These are phyloP conservation scores for Phytophthora aleatoria DNA, from an alignment of 352 stramenopile species.

Conservation along the genomic window DNA sequence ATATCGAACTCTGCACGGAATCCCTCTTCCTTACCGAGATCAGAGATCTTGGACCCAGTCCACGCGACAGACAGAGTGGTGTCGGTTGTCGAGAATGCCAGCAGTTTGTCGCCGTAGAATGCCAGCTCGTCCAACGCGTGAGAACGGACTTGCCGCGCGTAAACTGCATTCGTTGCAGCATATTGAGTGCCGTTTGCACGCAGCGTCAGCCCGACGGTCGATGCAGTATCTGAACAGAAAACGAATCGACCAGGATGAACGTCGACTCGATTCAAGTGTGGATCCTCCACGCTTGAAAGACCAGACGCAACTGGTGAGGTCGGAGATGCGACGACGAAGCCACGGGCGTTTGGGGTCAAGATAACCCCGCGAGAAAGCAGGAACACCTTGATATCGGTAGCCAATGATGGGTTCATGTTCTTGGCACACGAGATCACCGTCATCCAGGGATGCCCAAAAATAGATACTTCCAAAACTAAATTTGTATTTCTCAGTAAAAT, in stretches of 20 bases:
- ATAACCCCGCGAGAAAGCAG: conserved; percentile 11
- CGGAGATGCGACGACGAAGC: conserved; percentile 2
- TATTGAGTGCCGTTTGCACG: conserved; percentile 17
- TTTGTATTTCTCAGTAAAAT: too few species aligned
- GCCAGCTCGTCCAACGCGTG: conserved; percentile 2
- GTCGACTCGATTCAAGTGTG: conserved; percentile 6
- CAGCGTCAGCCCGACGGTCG: conserved; percentile 11
- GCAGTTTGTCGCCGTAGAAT: conserved; percentile 4
- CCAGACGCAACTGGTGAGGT: background rate
- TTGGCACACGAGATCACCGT: conserved; percentile 10
- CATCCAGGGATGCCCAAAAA: background rate
- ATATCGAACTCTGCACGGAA: conserved; percentile 16
- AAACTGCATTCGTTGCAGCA: conserved; percentile 15
- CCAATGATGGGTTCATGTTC: conserved; percentile 3
- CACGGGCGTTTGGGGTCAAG: background rate
- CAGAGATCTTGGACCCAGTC: conserved; percentile 16
- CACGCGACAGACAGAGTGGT: background rate
- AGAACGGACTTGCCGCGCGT: conserved; percentile 14
- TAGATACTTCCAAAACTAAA: too few species aligned
- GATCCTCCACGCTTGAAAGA: background rate
- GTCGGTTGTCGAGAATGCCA: conserved; percentile 10
- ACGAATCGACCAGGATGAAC: conserved; percentile 4
- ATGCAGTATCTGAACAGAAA: conserved; percentile 4
- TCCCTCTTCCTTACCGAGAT: conserved; percentile 6
- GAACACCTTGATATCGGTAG: conserved; percentile 3